Percentiles rank a stretch among this genome's conserved stretches.
Conservation (phyloP, 768 basidiomycete genomes). For the Naganishia vishniacii region DNA sequence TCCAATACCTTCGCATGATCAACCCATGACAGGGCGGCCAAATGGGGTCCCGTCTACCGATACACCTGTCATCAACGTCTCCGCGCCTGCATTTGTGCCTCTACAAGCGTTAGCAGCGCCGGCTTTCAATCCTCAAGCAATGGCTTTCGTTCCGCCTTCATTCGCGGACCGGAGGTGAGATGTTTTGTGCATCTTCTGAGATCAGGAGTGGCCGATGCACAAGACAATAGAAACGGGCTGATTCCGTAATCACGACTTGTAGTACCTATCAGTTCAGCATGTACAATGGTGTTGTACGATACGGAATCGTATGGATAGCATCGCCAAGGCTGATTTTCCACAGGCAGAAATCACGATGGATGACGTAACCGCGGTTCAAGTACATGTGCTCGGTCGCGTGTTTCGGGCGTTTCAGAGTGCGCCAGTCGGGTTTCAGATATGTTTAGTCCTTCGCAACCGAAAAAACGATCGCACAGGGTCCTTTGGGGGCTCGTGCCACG, state of each 20-base stretch:
- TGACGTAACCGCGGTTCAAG: no score
- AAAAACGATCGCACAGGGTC: neutral
- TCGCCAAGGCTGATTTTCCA: no score
- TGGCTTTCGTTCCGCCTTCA: slow-evolving; percentile 4
- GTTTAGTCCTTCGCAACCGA: neutral
- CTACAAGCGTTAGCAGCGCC: neutral
- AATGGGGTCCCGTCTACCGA: neutral
- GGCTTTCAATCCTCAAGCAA: slow-evolving; percentile 4
- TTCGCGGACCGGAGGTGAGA: neutral
- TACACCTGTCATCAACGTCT: neutral
- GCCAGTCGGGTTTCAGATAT: neutral
- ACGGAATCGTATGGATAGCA: neutral
- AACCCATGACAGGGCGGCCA: neutral
- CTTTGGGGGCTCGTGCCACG: no score
- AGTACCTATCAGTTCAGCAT: no score
- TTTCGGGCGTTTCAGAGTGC: slow-evolving; percentile 11
- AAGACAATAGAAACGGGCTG: neutral
- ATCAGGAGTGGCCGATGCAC: no score
- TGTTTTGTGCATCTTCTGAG: no score
- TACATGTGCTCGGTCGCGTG: no score
- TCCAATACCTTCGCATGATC: neutral
- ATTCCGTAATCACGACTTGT: no score
- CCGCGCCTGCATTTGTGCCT: slow-evolving; percentile 6
- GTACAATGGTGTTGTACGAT: no score
- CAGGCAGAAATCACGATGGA: no score